These are phyloP conservation scores for Handroanthus guayacan DNA, from an alignment of 257 asterid genomes.

Conservation along the genomic window DNA sequence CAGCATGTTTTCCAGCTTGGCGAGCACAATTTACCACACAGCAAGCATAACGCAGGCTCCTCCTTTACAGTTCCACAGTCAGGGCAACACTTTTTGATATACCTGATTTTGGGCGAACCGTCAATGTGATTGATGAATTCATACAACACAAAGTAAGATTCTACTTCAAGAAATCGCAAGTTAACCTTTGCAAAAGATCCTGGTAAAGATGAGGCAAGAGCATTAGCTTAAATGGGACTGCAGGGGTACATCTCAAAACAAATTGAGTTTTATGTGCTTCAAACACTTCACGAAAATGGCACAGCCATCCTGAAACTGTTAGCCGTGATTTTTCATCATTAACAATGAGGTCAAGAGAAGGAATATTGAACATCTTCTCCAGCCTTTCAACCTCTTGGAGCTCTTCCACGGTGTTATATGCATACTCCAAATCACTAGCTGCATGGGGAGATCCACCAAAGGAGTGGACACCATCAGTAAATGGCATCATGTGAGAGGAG, in stretches of 20 bases:
- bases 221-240: slow-evolving; percentile 87
- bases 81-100: slow-evolving; percentile 79
- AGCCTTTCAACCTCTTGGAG: slow-evolving; percentile 67
- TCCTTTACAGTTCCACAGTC: slow-evolving; percentile 73
- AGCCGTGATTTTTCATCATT: slow-evolving; percentile 60
- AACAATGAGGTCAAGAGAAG: slow-evolving; percentile 63
- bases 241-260: slow-evolving; percentile 69
- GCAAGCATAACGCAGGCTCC: slow-evolving; percentile 90
- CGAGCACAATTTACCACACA: slow-evolving; percentile 95
- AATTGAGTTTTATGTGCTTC: slow-evolving; percentile 47
- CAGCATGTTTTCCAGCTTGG: slow-evolving; percentile 89
- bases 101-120: slow-evolving; percentile 54
- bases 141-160: slow-evolving; percentile 20
- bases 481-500: slow-evolving; percentile 62
- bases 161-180: slow-evolving; percentile 21
- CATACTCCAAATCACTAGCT: slow-evolving; percentile 47
- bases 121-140: slow-evolving; percentile 29
- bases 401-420: slow-evolving; percentile 51
- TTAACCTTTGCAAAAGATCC: slow-evolving; percentile 92
- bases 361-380: slow-evolving; percentile 81
- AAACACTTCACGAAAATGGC: slow-evolving; percentile 59
- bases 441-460: slow-evolving; percentile 51
- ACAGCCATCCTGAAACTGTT: slow-evolving; percentile 68
- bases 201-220: slow-evolving; percentile 82
- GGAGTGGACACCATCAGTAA: slow-evolving; percentile 53